These are phyloP conservation scores for Kalmusia sp. DNA, from an alignment of 2,329 filamentous ascomycete genomes.

Conservation along the genomic window DNA sequence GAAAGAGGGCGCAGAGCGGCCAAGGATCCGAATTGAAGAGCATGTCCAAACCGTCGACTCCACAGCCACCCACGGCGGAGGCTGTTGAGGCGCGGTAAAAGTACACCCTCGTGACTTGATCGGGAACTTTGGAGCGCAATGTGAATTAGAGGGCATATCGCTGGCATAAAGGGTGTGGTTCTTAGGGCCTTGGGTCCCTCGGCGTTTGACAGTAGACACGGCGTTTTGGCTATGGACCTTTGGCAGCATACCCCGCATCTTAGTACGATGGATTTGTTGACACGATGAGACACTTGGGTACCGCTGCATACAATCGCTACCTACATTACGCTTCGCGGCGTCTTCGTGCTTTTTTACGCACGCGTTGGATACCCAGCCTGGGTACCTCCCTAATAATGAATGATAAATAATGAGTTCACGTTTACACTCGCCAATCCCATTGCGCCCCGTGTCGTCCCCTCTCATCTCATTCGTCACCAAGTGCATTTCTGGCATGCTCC, in stretches of 20 bases:
- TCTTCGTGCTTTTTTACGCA: not conserved
- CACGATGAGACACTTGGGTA: too few relatives aligned
- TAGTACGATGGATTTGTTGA: too few relatives aligned
- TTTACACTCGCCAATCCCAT: too few relatives aligned
- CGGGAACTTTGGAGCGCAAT: not conserved
- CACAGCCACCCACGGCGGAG: conserved; percentile 22
- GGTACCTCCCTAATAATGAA: not conserved
- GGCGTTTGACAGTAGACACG: not conserved
- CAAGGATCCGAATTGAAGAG: conserved; percentile 74
- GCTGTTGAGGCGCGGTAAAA: conserved; percentile 33
- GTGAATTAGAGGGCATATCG: not conserved
- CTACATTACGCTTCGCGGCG: not conserved
- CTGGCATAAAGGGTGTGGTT: not conserved
- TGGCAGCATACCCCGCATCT: conserved; percentile 3
- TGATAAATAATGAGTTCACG: too few relatives aligned
- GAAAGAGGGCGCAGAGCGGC: conserved; percentile 74
- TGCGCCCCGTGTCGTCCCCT: too few relatives aligned
- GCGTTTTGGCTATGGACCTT: not conserved
- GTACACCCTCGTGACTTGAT: not conserved
- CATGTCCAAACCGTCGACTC: conserved; percentile 57
- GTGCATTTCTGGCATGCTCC: too few relatives aligned
- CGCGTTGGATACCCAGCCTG: too few relatives aligned
- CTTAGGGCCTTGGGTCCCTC: not conserved
- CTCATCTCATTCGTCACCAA: too few relatives aligned
- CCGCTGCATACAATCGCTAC: conserved; percentile 8